Base-by-base conservation (phyloP, 2,329 filamentous ascomycete genomes). In the Fusarium longipes region DNA sequence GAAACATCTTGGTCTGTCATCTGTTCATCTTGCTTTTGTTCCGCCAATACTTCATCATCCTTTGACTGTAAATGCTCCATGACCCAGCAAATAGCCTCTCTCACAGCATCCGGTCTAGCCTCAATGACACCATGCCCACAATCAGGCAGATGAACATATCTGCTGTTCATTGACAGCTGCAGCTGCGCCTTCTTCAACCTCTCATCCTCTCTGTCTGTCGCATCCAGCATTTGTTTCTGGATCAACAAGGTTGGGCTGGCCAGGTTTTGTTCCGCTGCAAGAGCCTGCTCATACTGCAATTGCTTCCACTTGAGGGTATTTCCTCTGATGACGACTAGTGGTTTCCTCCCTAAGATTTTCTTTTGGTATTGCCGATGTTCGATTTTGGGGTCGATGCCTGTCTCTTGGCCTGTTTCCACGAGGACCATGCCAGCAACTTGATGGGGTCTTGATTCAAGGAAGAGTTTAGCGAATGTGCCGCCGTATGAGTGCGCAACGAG, bases 341-440 rank as follows among this genome's bases (percentile, higher is more conserved):
- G 70, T n/a, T 58, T 72, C 7, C 56, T 36, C 1, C 54, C 57
- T 2, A 72, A 6, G 3, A 70, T 49, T 15, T 45, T 48, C 2
- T 38, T 49, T 6, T 45, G 24, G 29, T 72, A 72, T 22, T 72
- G 70, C 3, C 40, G 8, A 24, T 70, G 39, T 22, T 70, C 70
- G 2, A 65, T 29, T 42, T 20, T 8, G 0, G 51, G 15, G 8
- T 56, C 65, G 42, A 67, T 43, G 12, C 39, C 65, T 8, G 70
- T 68, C 29, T 72, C 70, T 18, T 71, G 70, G 6, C 70, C 70
- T 1, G 70, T 72, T 18, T 72, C 70, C 3, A 56, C 70, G 6
- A 72, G 67, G 3, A 72, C 58, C 55, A 72, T 59, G 8, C 70
- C 70, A 1, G 62, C 67, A 6, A 72, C 57, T 10, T 67, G 42